A percentile compares a stretch with the other conserved stretches of the same genome.
These are phyloP conservation scores for Pseudogymnoascus destructans DNA, from an alignment of 2,329 filamentous ascomycete species.

Conservation along the genomic window DNA sequence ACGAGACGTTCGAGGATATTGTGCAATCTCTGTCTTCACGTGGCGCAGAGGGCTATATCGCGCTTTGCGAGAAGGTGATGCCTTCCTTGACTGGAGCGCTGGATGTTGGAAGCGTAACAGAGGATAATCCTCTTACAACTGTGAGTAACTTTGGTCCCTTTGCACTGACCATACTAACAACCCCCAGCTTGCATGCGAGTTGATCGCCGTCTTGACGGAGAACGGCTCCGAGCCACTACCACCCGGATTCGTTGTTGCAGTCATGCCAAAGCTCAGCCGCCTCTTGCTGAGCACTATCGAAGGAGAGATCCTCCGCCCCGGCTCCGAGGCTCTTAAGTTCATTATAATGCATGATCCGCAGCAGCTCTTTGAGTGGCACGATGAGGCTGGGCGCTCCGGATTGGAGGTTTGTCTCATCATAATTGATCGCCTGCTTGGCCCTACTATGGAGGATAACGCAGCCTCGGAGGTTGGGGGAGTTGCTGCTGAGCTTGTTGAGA, in stretches of 20 bases:
- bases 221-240: conserved; percentile 77
- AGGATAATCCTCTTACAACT: conserved; percentile 73
- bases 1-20: conserved; percentile 84
- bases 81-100: conserved; percentile 82
- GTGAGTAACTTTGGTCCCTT: conserved; percentile 29
- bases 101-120: conserved; percentile 72
- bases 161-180: conserved; percentile 18
- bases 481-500: conserved; percentile 88
- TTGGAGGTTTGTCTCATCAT: conserved; percentile 83
- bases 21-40: conserved; percentile 53
- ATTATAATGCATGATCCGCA: conserved; percentile 82
- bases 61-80: conserved; percentile 72
- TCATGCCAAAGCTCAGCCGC: conserved; percentile 75
- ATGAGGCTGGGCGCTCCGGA: conserved; percentile 66
- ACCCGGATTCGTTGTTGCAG: conserved; percentile 68
- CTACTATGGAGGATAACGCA: conserved; percentile 77
- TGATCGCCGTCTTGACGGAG: conserved; percentile 69
- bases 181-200: conserved; percentile 59
- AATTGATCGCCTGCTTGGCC: conserved; percentile 78
- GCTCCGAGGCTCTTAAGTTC: conserved; percentile 75
- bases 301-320: conserved; percentile 75
- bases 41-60: conserved; percentile 56
- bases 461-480: conserved; percentile 93
- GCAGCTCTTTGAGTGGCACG: conserved; percentile 78
- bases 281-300: conserved; percentile 76